Evolutionary conservation across 768 basidiomycete species (phyloP), one percentile per base, ranked within the genome.

Genomic region (Hypsizygus marmoreus): DNA sequence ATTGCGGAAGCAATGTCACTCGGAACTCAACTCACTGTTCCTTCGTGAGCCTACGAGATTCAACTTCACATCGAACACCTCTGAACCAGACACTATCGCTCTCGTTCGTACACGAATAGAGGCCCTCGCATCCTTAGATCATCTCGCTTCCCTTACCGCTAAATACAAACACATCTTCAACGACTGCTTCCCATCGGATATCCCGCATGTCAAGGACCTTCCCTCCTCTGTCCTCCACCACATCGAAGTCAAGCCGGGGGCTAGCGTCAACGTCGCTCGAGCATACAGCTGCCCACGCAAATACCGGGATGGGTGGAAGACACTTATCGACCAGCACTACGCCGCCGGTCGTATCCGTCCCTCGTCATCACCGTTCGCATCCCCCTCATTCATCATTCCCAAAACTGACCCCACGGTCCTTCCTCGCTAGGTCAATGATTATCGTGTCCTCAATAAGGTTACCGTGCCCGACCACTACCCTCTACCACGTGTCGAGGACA

Each of bases 371-470:
- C 38, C 40, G 3, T 65, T 57, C 44, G 59, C 65, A 0, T 76
- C 65, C 0, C 72, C 69, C 0, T 59, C 63, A 0, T 74, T 73
- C 41, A 56, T 74, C 2, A 64, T 74, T 1, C 68, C 61, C 0
- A 70, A 68, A 39, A n/a, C 56, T 0, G 62, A 69, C 34, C 44
- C 47, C 0, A 51, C 56, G 0, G 67, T 51, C 0, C 22, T 66
- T 13, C 69, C 64, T 0, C 55, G 59, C 0, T 70, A 63, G 67
- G 65, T 72, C 0, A 66, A 64, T 39, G 65, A 70, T 14, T 69
- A 59, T 36, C 36, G 62, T 0, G 33, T 50, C 8, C 32, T 71
- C 0, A 71, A 71, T 40, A 47, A 26, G 0, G 57, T 64, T 14
- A 61, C 57, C 0, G 34, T 66, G 0, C 53, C 52, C 0, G 59